phyloP scores from a whole-genome alignment of 768 basidiomycete species.

The Lactarius indigo region DNA sequence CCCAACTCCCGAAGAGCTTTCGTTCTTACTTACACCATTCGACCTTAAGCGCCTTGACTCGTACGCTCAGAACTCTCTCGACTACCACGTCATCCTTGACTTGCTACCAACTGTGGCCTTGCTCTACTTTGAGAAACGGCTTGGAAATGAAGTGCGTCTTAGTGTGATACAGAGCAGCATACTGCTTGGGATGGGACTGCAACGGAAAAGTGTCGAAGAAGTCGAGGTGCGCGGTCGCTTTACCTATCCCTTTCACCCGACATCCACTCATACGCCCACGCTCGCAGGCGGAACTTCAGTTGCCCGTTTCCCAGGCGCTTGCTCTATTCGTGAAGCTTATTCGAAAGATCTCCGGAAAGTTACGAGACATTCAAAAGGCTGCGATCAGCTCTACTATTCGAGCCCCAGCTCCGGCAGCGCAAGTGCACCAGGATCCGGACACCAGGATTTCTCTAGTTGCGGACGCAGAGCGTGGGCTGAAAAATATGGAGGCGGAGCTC shows the following conservation, averaged over 20 bases:
- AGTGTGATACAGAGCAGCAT: conserved; percentile 92
- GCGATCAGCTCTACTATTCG: conserved; percentile 67
- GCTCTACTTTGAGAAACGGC: conserved; percentile 79
- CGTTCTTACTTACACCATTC: conserved; percentile 76
- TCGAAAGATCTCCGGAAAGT: conserved; percentile 72
- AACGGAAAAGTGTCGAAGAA: conserved; percentile 86
- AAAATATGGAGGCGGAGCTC: conserved; percentile 34
- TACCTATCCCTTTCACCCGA: not conserved
- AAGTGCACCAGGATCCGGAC: not conserved
- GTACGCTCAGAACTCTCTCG: conserved; percentile 93
- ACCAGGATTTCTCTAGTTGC: not conserved
- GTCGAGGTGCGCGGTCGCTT: conserved; percentile 57
- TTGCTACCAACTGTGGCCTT: conserved; percentile 75
- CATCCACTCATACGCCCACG: not conserved
- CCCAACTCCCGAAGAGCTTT: conserved; percentile 48
- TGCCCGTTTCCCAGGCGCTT: conserved; percentile 83
- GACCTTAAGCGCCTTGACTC: conserved; percentile 95
- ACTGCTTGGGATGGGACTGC: conserved; percentile 82
- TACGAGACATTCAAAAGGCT: conserved; percentile 76
- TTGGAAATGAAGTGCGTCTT: conserved; percentile 62
- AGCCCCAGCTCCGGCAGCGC: conserved; percentile 26
- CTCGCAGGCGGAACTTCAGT: conserved; percentile 65
- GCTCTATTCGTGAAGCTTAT: conserved; percentile 91
- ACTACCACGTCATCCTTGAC: conserved; percentile 95
- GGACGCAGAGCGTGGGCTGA: conserved; percentile 31